Base-by-base conservation (phyloP, 352 stramenopile species). In the Ochromonadaceae sp. region DNA sequence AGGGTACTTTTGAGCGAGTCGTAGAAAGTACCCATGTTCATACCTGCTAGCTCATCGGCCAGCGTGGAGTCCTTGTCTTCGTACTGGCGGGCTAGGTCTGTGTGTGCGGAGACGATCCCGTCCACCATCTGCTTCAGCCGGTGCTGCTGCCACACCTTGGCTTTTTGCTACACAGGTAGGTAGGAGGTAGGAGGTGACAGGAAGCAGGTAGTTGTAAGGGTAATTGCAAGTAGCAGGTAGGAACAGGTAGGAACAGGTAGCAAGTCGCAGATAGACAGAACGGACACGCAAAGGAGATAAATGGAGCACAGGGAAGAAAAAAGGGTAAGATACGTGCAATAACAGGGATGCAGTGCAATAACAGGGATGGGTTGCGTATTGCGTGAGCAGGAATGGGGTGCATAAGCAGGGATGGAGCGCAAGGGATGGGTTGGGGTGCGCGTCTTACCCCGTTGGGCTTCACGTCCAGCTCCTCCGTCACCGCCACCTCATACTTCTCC, bases 11-110 rank as follows among this genome's bases (percentile, higher is more conserved):
- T 69, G 12, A 86, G 67, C 43, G 55, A 41, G 48, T 68, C 58
- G 68, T 88, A 83, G 52, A 87, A 83, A n/a, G 65, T 57, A 26
- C 30, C 26, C 22, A 73, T 66, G 35, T 42, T 39, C 30, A 47
- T 34, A 17, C 30, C 31, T 5, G 30, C 41, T 0, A 62, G 32
- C 22, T 70, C 65, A 30, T 67, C 57, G 2, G 7, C 4, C n/a
- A 53, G 20, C 10, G 31, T n/a, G 35, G 41, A 30, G 12, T 65
- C 39, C 32, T 53, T 25, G 35, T 65, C 56, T 22, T 48, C 1
- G 39, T 65, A 44, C 28, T 25, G 4, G 17, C 31, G 9, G 22
- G 3, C 25, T 3, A 52, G 1, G 22, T 52, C 39, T 31, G 39
- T 2, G 41, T 52, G 40, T 12, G 20, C 9, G 3, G 40, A 12